Percentiles rank a stretch among this genome's conserved stretches.
phyloP scores from a whole-genome alignment of 768 basidiomycete species.

The Podaxis sp. region DNA sequence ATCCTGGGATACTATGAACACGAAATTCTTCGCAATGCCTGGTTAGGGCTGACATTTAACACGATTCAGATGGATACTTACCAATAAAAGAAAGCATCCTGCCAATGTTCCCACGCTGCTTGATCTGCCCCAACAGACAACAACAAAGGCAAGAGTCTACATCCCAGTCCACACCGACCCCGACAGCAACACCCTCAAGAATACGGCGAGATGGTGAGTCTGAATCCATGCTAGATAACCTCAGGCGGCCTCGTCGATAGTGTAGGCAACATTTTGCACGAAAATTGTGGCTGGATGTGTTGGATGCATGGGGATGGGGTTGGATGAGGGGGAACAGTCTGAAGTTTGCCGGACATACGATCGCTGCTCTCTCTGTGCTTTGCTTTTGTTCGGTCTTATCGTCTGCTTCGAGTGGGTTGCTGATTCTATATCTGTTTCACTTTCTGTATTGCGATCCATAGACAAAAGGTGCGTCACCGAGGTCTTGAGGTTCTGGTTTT shows the following conservation, averaged over 20 bases:
- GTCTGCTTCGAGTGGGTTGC: neutral
- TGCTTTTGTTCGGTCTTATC: neutral
- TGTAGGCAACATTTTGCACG: neutral
- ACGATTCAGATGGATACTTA: no score
- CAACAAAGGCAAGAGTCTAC: slow-evolving; percentile 5
- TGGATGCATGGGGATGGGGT: slow-evolving; percentile 10
- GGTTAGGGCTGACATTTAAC: no score
- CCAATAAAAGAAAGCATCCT: neutral
- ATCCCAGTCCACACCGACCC: slow-evolving; percentile 6
- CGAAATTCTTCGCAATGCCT: no score
- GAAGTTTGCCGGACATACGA: neutral
- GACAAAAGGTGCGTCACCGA: slow-evolving; percentile 74
- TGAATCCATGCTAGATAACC: neutral
- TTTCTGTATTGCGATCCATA: slow-evolving; percentile 24
- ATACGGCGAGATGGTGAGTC: slow-evolving; percentile 15
- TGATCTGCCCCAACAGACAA: slow-evolving; percentile 3
- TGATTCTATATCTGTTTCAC: slow-evolving; percentile 11
- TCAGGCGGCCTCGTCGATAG: neutral
- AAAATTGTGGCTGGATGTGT: neutral
- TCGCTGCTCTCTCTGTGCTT: neutral
- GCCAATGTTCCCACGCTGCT: neutral
- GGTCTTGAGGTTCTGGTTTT: neutral
- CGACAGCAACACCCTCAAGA: slow-evolving; percentile 12
- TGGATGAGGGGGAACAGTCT: slow-evolving; percentile 5
- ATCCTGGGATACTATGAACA: no score